A percentile compares a stretch with the other conserved stretches of the same genome.
Evolutionary conservation across 2,329 filamentous ascomycete species (phyloP).

Genomic region (Coniosporium tulheliwenetii): DNA sequence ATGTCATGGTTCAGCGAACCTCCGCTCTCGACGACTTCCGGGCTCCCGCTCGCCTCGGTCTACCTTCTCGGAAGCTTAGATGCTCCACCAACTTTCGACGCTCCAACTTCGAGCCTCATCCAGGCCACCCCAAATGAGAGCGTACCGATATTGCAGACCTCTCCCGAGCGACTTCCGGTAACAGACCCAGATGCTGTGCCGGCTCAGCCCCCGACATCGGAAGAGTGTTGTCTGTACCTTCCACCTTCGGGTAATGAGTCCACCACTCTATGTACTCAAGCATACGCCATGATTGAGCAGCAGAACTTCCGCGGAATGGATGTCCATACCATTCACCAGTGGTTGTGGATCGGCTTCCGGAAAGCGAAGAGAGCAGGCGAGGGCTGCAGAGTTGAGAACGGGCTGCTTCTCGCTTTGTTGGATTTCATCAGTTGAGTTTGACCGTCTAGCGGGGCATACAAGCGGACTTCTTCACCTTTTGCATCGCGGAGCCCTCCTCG

Average conservation of each 20-base stretch:
- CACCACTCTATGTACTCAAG: constrained; percentile 17
- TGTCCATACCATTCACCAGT: constrained; percentile 6
- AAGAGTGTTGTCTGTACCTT: background rate
- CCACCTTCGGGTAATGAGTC: constrained; percentile 7
- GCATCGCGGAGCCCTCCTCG: too few relatives aligned
- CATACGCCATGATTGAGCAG: constrained; percentile 16
- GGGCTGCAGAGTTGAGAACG: constrained; percentile 16
- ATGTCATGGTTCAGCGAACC: too few relatives aligned
- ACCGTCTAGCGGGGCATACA: too few relatives aligned
- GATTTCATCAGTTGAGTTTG: constrained; percentile 9
- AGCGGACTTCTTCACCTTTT: too few relatives aligned
- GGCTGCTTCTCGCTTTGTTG: constrained; percentile 11
- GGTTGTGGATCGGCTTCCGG: constrained; percentile 14
- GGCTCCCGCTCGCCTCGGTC: too few relatives aligned
- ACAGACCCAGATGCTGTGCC: background rate
- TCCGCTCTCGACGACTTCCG: too few relatives aligned
- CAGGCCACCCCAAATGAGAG: too few relatives aligned
- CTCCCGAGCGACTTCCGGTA: too few relatives aligned
- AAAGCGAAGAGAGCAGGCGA: constrained; percentile 7
- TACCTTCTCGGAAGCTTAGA: too few relatives aligned
- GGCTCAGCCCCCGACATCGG: background rate
- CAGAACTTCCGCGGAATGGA: constrained; percentile 15
- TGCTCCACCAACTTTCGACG: too few relatives aligned
- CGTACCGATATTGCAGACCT: too few relatives aligned
- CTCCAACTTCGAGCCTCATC: too few relatives aligned